phyloP scores from a whole-genome alignment of 2,329 filamentous ascomycete species.

The Ophioceras dolichostomum region DNA sequence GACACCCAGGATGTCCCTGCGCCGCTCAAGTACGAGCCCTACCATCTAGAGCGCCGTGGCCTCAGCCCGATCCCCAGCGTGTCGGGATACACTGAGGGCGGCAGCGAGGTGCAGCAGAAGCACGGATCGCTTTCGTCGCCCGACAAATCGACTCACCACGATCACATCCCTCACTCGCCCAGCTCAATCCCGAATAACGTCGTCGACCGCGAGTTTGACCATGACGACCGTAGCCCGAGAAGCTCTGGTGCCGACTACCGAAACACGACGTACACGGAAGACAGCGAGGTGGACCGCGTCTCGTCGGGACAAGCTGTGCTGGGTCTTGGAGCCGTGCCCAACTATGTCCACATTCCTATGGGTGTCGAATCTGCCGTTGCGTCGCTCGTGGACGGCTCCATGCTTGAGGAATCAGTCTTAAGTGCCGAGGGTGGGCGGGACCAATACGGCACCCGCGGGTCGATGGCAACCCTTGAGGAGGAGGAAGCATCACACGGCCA shows the following conservation, averaged over 20 bases:
- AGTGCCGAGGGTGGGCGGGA: constrained; percentile 42
- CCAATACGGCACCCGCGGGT: constrained; percentile 16
- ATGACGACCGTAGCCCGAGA: constrained; percentile 43
- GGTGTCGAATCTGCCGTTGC: constrained; percentile 85
- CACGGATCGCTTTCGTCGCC: constrained; percentile 52
- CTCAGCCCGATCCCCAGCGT: constrained; percentile 88
- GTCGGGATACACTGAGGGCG: constrained; percentile 68
- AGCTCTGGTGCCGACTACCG: constrained; percentile 44
- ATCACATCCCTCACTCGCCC: constrained; percentile 30
- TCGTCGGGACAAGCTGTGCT: constrained; percentile 59
- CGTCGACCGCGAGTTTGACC: constrained; percentile 38
- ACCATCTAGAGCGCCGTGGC: constrained; percentile 56
- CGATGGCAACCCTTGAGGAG: constrained; percentile 21
- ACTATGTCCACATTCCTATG: constrained; percentile 59
- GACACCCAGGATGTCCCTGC: constrained; percentile 51
- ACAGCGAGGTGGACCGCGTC: constrained; percentile 45
- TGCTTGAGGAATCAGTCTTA: constrained; percentile 54
- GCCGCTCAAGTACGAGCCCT: constrained; percentile 53
- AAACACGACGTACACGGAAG: constrained; percentile 36
- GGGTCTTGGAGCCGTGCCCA: constrained; percentile 59
- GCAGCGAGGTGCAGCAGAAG: constrained; percentile 42
- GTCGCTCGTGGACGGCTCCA: constrained; percentile 69
- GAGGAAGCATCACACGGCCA: constrained; percentile 19
- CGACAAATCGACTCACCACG: constrained; percentile 39
- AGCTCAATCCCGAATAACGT: constrained; percentile 43